Evolutionary conservation across 2,329 filamentous ascomycete species (phyloP).

Genomic region (Botrytis porri): DNA sequence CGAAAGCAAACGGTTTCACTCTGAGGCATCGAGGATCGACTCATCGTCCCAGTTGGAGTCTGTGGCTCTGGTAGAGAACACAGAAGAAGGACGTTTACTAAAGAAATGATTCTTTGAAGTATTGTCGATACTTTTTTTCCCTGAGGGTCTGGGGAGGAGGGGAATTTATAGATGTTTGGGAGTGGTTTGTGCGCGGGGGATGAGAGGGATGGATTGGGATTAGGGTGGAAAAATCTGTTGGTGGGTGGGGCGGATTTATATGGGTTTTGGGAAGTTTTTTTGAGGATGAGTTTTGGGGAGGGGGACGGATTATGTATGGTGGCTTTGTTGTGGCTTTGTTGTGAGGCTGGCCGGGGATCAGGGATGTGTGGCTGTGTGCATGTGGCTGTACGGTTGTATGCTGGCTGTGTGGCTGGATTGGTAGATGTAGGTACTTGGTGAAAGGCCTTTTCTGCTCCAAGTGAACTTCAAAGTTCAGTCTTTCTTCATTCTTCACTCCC

Average conservation of each 20-base stretch:
- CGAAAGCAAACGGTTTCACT: conserved; percentile 71
- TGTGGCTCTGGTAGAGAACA: conserved; percentile 90
- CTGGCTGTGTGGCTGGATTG: neutral
- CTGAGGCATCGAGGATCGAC: conserved; percentile 80
- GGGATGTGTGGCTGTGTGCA: neutral
- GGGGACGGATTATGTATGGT: neutral
- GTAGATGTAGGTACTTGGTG: neutral
- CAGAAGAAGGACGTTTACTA: conserved; percentile 90
- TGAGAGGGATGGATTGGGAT: fast-evolving
- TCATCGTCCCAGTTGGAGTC: conserved; percentile 96
- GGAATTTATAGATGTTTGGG: neutral
- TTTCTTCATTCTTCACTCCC: neutral
- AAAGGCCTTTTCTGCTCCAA: neutral
- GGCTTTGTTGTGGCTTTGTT: no score
- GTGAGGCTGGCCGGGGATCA: neutral
- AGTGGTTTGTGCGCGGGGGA: neutral
- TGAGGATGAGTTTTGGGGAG: neutral
- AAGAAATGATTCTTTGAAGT: conserved; percentile 60
- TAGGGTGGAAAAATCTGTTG: neutral
- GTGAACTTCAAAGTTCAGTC: neutral
- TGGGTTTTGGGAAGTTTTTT: neutral
- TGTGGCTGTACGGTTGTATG: no score
- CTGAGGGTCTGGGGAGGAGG: neutral
- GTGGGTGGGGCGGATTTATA: neutral
- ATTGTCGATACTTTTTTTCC: conserved; percentile 2